Evolutionary conservation across 2,329 filamentous ascomycete species (phyloP).

Genomic region (Aspergillus sp.): DNA sequence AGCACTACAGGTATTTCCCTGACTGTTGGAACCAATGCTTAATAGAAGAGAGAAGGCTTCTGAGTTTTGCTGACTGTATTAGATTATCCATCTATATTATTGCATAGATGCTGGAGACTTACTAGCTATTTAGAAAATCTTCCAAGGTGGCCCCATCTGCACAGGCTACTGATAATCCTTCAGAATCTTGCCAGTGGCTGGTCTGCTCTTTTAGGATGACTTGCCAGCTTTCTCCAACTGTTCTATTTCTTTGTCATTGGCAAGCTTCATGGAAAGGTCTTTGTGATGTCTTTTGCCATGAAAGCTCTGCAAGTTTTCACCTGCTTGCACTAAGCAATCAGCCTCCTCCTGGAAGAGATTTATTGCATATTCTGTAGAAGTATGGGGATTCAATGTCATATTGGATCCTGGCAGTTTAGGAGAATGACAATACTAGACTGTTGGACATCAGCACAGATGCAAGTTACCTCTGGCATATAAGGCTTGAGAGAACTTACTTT

Average conservation of each 20-base stretch:
- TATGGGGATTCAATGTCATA: too few species aligned
- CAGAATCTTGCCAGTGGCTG: background rate
- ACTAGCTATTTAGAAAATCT: background rate
- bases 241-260: background rate
- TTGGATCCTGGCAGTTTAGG: too few species aligned
- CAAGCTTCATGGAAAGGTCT: background rate
- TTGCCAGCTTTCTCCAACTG: background rate
- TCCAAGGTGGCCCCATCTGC: background rate
- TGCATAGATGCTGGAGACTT: background rate
- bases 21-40: background rate
- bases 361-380: too few species aligned
- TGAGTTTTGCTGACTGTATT: background rate
- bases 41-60: background rate
- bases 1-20: too few species aligned
- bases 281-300: background rate
- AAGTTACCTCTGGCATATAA: too few species aligned
- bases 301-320: background rate
- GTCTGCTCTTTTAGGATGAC: background rate
- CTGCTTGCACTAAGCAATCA: background rate
- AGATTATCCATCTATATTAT: background rate
- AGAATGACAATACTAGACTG: too few species aligned
- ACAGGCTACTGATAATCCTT: background rate
- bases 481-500: too few species aligned
- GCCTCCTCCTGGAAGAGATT: too few species aligned
- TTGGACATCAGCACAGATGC: too few species aligned